These are phyloP conservation scores for Trichoderma lentiforme DNA, from an alignment of 2,329 filamentous ascomycete genomes.

Conservation along the genomic window DNA sequence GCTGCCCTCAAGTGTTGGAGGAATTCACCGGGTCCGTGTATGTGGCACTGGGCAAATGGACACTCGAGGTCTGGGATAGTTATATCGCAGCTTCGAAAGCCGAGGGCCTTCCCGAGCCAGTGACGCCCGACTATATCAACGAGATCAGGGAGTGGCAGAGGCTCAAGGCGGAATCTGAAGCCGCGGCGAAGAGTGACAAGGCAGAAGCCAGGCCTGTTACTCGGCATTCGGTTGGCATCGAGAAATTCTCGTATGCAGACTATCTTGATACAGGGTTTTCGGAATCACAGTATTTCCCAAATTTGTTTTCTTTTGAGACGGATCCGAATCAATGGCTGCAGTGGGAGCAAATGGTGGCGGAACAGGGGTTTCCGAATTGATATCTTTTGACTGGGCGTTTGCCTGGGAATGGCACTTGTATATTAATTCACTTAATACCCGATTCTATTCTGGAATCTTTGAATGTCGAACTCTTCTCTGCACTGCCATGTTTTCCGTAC, in stretches of 20 bases:
- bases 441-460: neutral
- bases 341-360: neutral
- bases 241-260: neutral
- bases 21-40: neutral
- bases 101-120: neutral
- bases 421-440: neutral
- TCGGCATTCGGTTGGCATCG: neutral
- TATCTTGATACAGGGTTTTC: neutral
- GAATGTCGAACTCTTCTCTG: too few species aligned
- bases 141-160: neutral
- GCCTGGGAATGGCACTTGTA: neutral
- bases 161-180: neutral
- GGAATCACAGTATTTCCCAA: neutral
- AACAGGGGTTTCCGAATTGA: neutral
- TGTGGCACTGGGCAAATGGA: conserved; percentile 1
- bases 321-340: conserved; percentile 6
- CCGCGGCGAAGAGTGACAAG: neutral
- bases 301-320: neutral
- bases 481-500: too few species aligned
- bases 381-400: neutral
- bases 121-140: neutral
- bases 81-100: neutral
- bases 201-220: neutral
- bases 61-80: neutral
- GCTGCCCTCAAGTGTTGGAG: neutral